Base-by-base conservation (phyloP, 805 yeast genomes). In the Yamadazyma philogaea region DNA sequence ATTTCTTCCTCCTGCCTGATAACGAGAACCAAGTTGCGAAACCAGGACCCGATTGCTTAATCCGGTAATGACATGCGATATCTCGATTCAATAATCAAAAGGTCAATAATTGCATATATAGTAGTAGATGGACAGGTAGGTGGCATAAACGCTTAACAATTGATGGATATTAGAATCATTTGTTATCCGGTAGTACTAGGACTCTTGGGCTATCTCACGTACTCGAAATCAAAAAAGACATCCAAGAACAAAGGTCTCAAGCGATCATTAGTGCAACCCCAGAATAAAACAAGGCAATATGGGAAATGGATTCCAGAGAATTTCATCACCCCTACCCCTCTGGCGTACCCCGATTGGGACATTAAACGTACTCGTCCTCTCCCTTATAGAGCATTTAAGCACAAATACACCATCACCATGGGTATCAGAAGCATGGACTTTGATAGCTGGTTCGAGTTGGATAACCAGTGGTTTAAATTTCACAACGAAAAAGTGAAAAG, bases 1-100 rank as follows among this genome's bases (percentile, higher is more conserved):
- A n/a, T 90, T 87, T 56, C 68, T 90, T 33, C 98, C 97, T 2
- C 98, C 98, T 4, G 98, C 98, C n/a, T 88, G 28, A 24, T 24
- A 24, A 24, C 28, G 28, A 7, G 10, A n/a, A n/a, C n/a, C 8
- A 4, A 11, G 28, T 7, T 24, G 28, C 28, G 28, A 30, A 15
- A 30, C 16, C 20, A 7, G 34, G 18, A 30, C 6, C 8, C 11
- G 19, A 30, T 30, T 10, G 7, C 34, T 20, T 15, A 18, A 18
- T 19, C 12, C 10, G 28, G 28, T 24, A 24, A 24, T 5, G n/a
- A 11, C 28, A 5, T 24, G 28, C 28, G 28, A n/a, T 24, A 24
- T 24, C 28, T 24, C n/a, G 28, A 24, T n/a, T 11, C 10, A 11
- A 11, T 24, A 11, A 24, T 24, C 28, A 24, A 11, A 7, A n/a